Percentiles rank a stretch among this genome's conserved stretches.
Conservation (phyloP, 2,329 filamentous ascomycete genomes). For the Diaporthe caulivora region DNA sequence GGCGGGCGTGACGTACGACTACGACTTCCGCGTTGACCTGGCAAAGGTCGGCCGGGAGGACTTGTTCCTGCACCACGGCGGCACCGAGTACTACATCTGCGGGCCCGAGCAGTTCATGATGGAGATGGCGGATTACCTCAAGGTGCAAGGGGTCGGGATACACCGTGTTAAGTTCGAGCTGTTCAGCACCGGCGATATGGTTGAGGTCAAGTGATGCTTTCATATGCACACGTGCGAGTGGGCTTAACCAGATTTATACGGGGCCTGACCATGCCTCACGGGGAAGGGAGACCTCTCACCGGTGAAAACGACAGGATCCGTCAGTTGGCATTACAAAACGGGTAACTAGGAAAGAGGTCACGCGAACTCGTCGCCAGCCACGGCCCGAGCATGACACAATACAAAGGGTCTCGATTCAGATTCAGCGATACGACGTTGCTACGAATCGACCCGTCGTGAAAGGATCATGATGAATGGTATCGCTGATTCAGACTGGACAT, state of each 20-base stretch:
- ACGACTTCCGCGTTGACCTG: conserved; percentile 61
- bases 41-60: conserved; percentile 57
- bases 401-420: background rate
- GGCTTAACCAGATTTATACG: background rate
- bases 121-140: conserved; percentile 60
- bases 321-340: background rate
- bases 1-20: conserved; percentile 57
- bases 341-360: background rate
- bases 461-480: background rate
- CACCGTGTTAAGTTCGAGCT: conserved; percentile 59
- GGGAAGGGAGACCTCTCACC: background rate
- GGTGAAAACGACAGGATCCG: background rate
- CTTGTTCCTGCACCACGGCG: conserved; percentile 58
- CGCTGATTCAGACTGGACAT: background rate
- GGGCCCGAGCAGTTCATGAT: conserved; percentile 68
- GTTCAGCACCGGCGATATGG: conserved; percentile 60
- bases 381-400: background rate
- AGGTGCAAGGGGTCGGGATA: conserved; percentile 53
- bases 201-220: conserved; percentile 29
- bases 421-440: background rate
- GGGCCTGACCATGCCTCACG: too few species aligned
- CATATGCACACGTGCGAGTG: background rate
- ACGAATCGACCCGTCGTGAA: background rate
- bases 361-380: background rate
- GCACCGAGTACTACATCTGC: conserved; percentile 67